These are phyloP conservation scores for Penicillium roqueforti DNA, from an alignment of 495 filamentous ascomycete genomes.

Conservation along the genomic window DNA sequence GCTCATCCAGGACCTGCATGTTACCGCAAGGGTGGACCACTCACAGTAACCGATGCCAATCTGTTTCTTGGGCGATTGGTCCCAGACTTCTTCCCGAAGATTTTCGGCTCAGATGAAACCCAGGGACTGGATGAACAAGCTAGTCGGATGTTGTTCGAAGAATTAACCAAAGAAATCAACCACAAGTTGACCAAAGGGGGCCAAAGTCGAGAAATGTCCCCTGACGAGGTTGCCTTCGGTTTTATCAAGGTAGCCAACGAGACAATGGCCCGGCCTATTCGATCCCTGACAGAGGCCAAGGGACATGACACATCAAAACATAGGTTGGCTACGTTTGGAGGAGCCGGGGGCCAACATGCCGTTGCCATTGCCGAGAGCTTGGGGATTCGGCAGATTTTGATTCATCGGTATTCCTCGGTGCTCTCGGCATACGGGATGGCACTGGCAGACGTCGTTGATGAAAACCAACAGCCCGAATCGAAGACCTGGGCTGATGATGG, in stretches of 20 bases:
- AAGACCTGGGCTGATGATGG: constrained; percentile 24
- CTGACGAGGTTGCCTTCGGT: constrained; percentile 83
- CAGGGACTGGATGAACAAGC: constrained; percentile 72
- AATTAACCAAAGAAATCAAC: constrained; percentile 72
- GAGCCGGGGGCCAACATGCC: constrained; percentile 93
- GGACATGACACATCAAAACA: constrained; percentile 91
- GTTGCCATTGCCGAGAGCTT: constrained; percentile 90
- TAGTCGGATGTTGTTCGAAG: constrained; percentile 62
- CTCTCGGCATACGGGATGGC: constrained; percentile 97
- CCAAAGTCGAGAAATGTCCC: constrained; percentile 60
- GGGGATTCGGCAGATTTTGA: constrained; percentile 79
- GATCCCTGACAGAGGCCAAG: constrained; percentile 88
- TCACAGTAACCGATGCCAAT: constrained; percentile 91
- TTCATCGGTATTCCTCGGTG: constrained; percentile 91
- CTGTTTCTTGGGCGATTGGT: constrained; percentile 78
- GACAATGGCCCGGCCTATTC: constrained; percentile 90
- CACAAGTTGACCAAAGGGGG: constrained; percentile 35
- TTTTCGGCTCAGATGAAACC: constrained; percentile 83
- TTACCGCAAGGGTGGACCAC: constrained; percentile 84
- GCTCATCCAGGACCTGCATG: constrained; percentile 89
- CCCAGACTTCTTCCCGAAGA: constrained; percentile 90
- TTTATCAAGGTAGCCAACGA: constrained; percentile 74
- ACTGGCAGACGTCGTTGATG: constrained; percentile 89
- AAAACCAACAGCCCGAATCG: constrained; percentile 85
- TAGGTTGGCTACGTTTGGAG: constrained; percentile 86